Conservation (phyloP, 768 basidiomycete genomes). For the Phaffia tasmanica region DNA sequence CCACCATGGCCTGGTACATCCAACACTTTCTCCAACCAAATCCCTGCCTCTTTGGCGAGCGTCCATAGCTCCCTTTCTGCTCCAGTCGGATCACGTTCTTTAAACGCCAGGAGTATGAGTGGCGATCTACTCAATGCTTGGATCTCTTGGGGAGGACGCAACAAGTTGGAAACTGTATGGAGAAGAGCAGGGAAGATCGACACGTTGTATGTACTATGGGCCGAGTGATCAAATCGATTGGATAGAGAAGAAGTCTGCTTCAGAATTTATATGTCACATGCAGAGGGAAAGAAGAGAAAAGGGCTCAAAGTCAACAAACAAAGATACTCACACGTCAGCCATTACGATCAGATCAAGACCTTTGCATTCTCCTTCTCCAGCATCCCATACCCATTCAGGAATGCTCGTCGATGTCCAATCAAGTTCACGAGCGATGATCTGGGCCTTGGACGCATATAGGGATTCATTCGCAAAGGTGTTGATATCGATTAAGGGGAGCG, state of each 20-base stretch:
- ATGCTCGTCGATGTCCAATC: constrained; percentile 2
- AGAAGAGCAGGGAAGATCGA: constrained; percentile 67
- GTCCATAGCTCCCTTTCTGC: constrained; percentile 67
- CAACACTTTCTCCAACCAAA: constrained; percentile 51
- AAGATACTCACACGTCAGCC: constrained; percentile 9
- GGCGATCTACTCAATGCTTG: constrained; percentile 34
- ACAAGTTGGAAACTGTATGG: constrained; percentile 51
- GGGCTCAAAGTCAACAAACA: too few relatives aligned
- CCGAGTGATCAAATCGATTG: constrained; percentile 44
- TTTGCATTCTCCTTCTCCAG: background rate
- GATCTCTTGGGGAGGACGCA: constrained; percentile 27
- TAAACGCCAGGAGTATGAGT: constrained; percentile 65
- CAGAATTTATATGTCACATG: too few relatives aligned
- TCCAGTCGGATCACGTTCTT: constrained; percentile 55
- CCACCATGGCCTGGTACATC: constrained; percentile 52
- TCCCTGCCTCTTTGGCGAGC: constrained; percentile 46
- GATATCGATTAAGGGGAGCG: constrained; percentile 9
- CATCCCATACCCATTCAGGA: constrained; percentile 11
- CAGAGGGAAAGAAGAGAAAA: too few relatives aligned
- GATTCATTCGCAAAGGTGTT: constrained; percentile 1
- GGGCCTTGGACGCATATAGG: background rate
- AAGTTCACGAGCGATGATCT: constrained; percentile 11
- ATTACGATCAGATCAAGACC: constrained; percentile 13
- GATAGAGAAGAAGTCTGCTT: too few relatives aligned
- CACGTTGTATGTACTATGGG: constrained; percentile 87